These are phyloP conservation scores for Selaginella moellendorffii DNA, from an alignment of 75 land plant genomes.

Conservation along the genomic window DNA sequence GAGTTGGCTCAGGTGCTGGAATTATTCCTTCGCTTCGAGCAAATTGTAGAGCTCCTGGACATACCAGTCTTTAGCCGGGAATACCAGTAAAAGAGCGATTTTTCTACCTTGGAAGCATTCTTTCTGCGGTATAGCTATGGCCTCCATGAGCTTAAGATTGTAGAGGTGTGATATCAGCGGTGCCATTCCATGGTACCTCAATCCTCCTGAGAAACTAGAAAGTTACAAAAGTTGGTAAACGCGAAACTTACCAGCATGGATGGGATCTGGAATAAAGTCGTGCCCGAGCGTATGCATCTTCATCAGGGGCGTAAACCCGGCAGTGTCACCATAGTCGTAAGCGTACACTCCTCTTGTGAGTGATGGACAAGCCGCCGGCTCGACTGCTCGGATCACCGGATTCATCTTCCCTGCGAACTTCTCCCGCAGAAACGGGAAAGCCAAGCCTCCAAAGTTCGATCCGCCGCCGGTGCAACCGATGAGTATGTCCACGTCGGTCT, in stretches of 20 bases:
- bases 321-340: slow-evolving; percentile 83
- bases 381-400: slow-evolving; percentile 72
- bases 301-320: slow-evolving; percentile 79
- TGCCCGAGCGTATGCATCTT: slow-evolving; percentile 98
- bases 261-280: slow-evolving; percentile 91
- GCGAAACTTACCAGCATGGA: slow-evolving; percentile 82
- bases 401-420: slow-evolving; percentile 59
- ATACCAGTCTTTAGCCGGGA: background rate
- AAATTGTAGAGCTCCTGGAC: slow-evolving; percentile 63
- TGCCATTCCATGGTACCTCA: slow-evolving; percentile 97
- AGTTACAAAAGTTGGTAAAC: too few relatives aligned
- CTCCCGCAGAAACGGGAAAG: slow-evolving; percentile 80
- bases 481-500: too few relatives aligned
- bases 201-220: slow-evolving; percentile 37
- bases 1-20: slow-evolving; percentile 92
- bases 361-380: slow-evolving; percentile 88
- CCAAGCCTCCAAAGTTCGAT: slow-evolving; percentile 78
- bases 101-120: slow-evolving; percentile 97
- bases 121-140: slow-evolving; percentile 59
- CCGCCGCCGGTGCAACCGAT: slow-evolving; percentile 97
- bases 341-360: slow-evolving; percentile 76
- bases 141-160: slow-evolving; percentile 74
- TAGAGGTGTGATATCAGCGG: slow-evolving; percentile 81
- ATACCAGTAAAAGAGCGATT: too few relatives aligned
- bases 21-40: slow-evolving; percentile 76